Conservation (phyloP, 306 rosid species). For the Nissolia schottii region DNA sequence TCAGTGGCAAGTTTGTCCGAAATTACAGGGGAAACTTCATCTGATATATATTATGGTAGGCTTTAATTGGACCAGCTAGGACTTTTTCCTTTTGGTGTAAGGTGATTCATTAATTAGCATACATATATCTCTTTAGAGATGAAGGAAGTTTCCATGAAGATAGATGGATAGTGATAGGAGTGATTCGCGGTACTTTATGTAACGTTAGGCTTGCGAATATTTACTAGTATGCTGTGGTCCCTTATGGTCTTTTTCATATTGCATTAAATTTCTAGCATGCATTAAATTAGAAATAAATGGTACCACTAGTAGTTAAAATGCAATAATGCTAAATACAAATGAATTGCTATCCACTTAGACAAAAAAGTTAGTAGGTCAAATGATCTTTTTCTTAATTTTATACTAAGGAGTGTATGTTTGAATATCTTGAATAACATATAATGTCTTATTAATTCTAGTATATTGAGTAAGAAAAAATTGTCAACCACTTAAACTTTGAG, state of each 20-base stretch:
- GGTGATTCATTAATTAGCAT: not conserved
- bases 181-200: not conserved
- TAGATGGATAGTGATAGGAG: not conserved
- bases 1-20: not conserved
- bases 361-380: no score
- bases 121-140: not conserved
- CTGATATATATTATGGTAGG: not conserved
- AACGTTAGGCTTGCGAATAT: not conserved
- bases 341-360: no score
- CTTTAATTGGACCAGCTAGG: constrained; percentile 6
- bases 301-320: not conserved
- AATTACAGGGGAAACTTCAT: not conserved
- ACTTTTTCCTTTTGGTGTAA: not conserved
- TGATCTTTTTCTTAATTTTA: no score
- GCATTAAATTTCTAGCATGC: not conserved
- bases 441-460: no score
- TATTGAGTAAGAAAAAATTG: no score
- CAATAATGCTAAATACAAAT: no score
- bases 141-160: constrained; percentile 24
- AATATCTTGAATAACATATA: no score
- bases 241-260: not conserved
- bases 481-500: no score
- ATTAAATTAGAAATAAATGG: not conserved
- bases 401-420: no score
- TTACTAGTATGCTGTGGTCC: not conserved